Percentiles rank a stretch among this genome's conserved stretches.
Evolutionary conservation across 2,329 filamentous ascomycete genomes (phyloP).

Genomic region (Alternaria gansuensis): DNA sequence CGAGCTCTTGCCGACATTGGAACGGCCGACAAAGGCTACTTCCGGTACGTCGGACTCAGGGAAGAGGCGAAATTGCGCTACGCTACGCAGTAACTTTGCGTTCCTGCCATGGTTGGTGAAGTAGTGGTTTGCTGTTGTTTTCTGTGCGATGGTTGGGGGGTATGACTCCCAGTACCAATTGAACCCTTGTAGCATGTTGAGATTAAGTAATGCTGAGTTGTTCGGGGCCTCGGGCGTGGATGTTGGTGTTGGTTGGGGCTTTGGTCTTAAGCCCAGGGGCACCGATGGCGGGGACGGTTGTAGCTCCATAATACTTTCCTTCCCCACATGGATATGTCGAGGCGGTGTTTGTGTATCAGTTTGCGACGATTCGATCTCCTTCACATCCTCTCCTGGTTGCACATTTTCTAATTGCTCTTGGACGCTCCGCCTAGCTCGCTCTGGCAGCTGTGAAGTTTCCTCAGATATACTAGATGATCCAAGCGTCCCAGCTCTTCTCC

Average conservation of each 20-base stretch:
- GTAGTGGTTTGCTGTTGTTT: conserved; percentile 54
- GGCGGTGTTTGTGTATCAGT: neutral
- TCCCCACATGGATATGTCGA: too few species aligned
- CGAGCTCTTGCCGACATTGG: conserved; percentile 75
- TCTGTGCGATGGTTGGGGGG: conserved; percentile 46
- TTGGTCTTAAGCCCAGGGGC: conserved; percentile 9
- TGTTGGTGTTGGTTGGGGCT: neutral
- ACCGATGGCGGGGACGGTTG: conserved; percentile 32
- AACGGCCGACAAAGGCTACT: conserved; percentile 73
- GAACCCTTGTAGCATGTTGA: conserved; percentile 26
- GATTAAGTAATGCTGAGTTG: neutral
- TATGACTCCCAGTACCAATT: conserved; percentile 50
- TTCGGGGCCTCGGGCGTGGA: conserved; percentile 15
- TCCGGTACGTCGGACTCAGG: conserved; percentile 65
- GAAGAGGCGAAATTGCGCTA: conserved; percentile 67
- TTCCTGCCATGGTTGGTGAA: conserved; percentile 53
- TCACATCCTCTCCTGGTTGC: neutral
- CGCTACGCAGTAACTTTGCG: conserved; percentile 66
- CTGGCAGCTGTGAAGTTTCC: neutral
- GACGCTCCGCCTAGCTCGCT: conserved; percentile 5
- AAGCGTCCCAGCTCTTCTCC: conserved; percentile 6
- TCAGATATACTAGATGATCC: neutral
- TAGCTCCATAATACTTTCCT: neutral
- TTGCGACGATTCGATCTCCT: neutral
- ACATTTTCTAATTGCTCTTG: neutral